Conservation (phyloP, 2,329 filamentous ascomycete species). For the Arthrobotrys sphaeroides region DNA sequence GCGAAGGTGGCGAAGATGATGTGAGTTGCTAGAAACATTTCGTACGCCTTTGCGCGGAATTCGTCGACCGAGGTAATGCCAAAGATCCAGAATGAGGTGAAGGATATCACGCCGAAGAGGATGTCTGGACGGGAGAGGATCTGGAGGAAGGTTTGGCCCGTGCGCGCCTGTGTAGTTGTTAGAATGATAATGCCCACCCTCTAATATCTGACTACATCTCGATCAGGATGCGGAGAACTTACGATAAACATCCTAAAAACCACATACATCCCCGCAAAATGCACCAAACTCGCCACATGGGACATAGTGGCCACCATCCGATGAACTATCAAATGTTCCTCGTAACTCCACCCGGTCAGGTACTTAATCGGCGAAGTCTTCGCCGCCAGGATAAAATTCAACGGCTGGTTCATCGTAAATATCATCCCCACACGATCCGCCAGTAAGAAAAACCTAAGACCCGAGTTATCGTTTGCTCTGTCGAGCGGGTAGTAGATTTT, state of each 20-base stretch:
- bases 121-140: conserved; percentile 69
- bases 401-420: conserved; percentile 65
- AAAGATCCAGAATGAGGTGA: conserved; percentile 41
- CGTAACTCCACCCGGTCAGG: conserved; percentile 73
- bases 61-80: conserved; percentile 64
- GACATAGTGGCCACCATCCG: conserved; percentile 71
- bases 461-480: neutral
- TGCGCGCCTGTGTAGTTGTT: conserved; percentile 4
- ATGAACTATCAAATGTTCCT: conserved; percentile 73
- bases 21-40: conserved; percentile 70
- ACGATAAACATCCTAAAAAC: conserved; percentile 57
- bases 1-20: conserved; percentile 68
- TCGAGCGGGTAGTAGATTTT: conserved; percentile 36
- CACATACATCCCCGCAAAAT: conserved; percentile 67
- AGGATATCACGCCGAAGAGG: conserved; percentile 69
- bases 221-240: neutral
- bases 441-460: conserved; percentile 65
- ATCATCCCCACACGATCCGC: conserved; percentile 69
- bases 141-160: conserved; percentile 66
- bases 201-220: conserved; percentile 63
- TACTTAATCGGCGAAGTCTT: conserved; percentile 73
- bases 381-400: conserved; percentile 71
- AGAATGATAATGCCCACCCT: conserved; percentile 63
- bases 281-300: conserved; percentile 69
- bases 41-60: conserved; percentile 71